Percentiles rank a stretch among this genome's conserved stretches.
These are phyloP conservation scores for Bipolaris zeicola DNA, from an alignment of 2,329 filamentous ascomycete species.

Conservation along the genomic window DNA sequence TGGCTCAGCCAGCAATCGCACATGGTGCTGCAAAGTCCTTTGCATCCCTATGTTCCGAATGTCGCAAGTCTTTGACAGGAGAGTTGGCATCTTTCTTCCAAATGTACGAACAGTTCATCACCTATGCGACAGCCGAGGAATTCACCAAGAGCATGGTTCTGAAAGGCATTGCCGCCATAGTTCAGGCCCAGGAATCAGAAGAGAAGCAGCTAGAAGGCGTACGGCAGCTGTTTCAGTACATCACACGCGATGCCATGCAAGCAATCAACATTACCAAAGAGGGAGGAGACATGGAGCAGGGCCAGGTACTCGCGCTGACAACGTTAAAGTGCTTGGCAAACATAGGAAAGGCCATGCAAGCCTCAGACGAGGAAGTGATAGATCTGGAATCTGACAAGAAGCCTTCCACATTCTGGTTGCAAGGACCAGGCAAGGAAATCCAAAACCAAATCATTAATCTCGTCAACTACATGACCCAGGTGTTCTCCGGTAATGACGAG, in stretches of 20 bases:
- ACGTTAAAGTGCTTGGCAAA: slow-evolving; percentile 71
- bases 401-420: slow-evolving; percentile 55
- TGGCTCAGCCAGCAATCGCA: slow-evolving; percentile 67
- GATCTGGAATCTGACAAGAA: slow-evolving; percentile 64
- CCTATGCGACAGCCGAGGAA: slow-evolving; percentile 65
- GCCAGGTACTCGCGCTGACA: slow-evolving; percentile 54
- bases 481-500: slow-evolving; percentile 67
- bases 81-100: slow-evolving; percentile 72
- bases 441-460: slow-evolving; percentile 60
- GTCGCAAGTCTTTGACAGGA: slow-evolving; percentile 68
- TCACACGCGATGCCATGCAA: slow-evolving; percentile 65
- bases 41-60: slow-evolving; percentile 74
- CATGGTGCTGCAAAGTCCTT: slow-evolving; percentile 77
- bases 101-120: slow-evolving; percentile 71
- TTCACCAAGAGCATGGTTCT: slow-evolving; percentile 75
- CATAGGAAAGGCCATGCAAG: slow-evolving; percentile 75
- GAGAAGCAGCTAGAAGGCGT: slow-evolving; percentile 61
- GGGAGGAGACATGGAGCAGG: slow-evolving; percentile 46
- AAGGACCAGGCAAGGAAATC: slow-evolving; percentile 55
- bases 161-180: slow-evolving; percentile 74
- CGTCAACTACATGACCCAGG: slow-evolving; percentile 56
- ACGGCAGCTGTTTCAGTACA: slow-evolving; percentile 63
- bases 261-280: slow-evolving; percentile 41
- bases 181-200: slow-evolving; percentile 71
- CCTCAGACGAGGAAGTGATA: slow-evolving; percentile 68